Percentiles rank a stretch among this genome's conserved stretches.
These are phyloP conservation scores for Salmacisia buchloeana DNA, from an alignment of 1,284 basidiomycete species.

Conservation along the genomic window DNA sequence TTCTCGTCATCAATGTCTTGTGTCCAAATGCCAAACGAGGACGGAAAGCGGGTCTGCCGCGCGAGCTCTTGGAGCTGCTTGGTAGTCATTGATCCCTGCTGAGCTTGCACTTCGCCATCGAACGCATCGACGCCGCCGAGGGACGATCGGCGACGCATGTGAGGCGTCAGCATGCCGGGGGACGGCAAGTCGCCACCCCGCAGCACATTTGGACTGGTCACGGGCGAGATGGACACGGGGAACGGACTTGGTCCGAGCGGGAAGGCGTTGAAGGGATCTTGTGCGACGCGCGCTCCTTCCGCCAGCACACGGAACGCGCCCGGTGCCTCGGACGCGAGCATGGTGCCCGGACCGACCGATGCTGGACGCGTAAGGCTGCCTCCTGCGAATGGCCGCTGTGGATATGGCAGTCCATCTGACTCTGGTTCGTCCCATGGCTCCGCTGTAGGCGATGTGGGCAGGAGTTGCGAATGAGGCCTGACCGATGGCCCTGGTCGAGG, in stretches of 20 bases:
- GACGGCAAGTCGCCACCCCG: background rate
- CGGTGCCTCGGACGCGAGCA: no score
- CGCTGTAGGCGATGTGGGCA: no score
- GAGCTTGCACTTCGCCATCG: background rate
- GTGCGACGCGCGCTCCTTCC: background rate
- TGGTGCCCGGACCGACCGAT: background rate
- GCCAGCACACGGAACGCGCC: background rate
- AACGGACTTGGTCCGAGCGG: conserved; percentile 1
- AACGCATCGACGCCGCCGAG: background rate
- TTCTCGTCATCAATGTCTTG: background rate
- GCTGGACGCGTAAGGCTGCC: background rate
- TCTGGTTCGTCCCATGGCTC: background rate
- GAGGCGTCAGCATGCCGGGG: background rate
- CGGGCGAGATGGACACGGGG: background rate
- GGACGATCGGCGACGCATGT: background rate
- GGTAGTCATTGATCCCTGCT: background rate
- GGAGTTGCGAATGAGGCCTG: no score
- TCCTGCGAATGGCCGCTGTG: background rate
- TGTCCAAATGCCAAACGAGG: background rate
- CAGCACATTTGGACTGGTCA: background rate
- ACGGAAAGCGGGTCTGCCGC: background rate
- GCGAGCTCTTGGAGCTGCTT: background rate
- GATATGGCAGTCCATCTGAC: background rate
- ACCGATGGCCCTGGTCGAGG: no score
- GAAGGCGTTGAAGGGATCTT: background rate